Percentiles rank a stretch among this genome's conserved stretches.
These are phyloP conservation scores for Prunus davidiana DNA, from an alignment of 306 rosid genomes.

Conservation along the genomic window DNA sequence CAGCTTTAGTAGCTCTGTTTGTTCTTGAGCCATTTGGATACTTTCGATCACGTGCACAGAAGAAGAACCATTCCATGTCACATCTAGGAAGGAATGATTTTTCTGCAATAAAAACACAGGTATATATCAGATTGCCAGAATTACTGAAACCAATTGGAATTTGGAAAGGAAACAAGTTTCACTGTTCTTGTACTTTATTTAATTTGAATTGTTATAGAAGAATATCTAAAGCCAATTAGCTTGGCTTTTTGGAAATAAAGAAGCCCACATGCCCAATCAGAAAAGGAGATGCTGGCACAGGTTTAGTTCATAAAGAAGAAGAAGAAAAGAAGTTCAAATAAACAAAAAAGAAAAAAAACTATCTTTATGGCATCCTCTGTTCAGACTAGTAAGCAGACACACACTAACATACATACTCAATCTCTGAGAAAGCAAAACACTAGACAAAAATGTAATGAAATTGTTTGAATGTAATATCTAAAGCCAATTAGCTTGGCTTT, in stretches of 20 bases:
- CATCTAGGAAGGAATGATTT: constrained; percentile 78
- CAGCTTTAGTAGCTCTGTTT: constrained; percentile 89
- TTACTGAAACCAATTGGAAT: not conserved
- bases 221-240: constrained; percentile 20
- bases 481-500: constrained; percentile 29
- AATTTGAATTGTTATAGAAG: constrained; percentile 8
- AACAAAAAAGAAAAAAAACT: constrained; percentile 2
- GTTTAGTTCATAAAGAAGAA: constrained; percentile 18
- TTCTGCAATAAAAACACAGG: constrained; percentile 40
- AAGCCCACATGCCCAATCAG: constrained; percentile 16
- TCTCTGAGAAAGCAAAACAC: not conserved
- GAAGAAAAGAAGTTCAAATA: constrained; percentile 7
- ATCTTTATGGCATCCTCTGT: not conserved
- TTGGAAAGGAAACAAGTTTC: not conserved
- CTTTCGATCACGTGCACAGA: constrained; percentile 85
- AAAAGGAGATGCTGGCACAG: constrained; percentile 9
- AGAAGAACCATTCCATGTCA: constrained; percentile 97
- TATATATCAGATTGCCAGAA: constrained; percentile 25
- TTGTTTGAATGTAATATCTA: constrained; percentile 19
- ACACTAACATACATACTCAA: not conserved
- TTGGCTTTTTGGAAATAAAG: constrained; percentile 30
- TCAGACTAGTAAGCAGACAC: constrained; percentile 7
- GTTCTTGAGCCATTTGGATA: constrained; percentile 91
- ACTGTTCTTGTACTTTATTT: constrained; percentile 12
- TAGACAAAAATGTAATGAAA: not conserved